Percentiles rank a stretch among this genome's conserved stretches.
These are phyloP conservation scores for sweet orange (Citrus sinensis) DNA, from an alignment of 345 rosid species.

Conservation along the genomic window DNA sequence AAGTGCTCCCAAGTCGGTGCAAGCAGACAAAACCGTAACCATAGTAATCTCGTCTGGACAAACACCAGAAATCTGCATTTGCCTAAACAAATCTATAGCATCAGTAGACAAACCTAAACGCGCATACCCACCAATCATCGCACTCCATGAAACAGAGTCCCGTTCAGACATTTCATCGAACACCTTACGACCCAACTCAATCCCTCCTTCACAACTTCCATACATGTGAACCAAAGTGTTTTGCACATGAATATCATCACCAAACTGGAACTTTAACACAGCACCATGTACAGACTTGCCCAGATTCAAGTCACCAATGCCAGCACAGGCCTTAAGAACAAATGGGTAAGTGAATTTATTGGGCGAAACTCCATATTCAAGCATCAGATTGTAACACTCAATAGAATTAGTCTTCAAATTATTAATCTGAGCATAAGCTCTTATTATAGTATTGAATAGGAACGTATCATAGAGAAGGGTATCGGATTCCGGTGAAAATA, in stretches of 20 bases:
- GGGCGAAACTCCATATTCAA: slow-evolving; percentile 26
- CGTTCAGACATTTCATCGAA: slow-evolving; percentile 44
- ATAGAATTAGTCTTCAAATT: slow-evolving; percentile 30
- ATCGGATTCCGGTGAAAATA: slow-evolving; percentile 43
- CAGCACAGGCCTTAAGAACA: slow-evolving; percentile 57
- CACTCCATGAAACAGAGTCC: slow-evolving; percentile 57
- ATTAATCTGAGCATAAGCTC: slow-evolving; percentile 39
- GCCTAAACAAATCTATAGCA: slow-evolving; percentile 45
- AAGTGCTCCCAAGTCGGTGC: slow-evolving; percentile 52
- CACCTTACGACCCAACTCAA: slow-evolving; percentile 38
- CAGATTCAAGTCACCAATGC: slow-evolving; percentile 37
- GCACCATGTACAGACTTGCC: slow-evolving; percentile 47
- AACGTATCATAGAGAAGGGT: slow-evolving; percentile 38
- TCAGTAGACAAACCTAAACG: slow-evolving; percentile 34
- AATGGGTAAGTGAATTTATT: slow-evolving; percentile 50
- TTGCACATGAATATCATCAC: slow-evolving; percentile 39
- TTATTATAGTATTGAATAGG: slow-evolving; percentile 46
- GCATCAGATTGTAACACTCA: slow-evolving; percentile 33
- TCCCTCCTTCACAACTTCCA: slow-evolving; percentile 29
- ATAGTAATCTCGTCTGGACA: slow-evolving; percentile 55
- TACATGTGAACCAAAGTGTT: slow-evolving; percentile 54
- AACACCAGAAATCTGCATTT: slow-evolving; percentile 41
- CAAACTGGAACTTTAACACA: slow-evolving; percentile 40
- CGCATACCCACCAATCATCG: slow-evolving; percentile 52
- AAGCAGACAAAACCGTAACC: slow-evolving; percentile 52